Evolutionary conservation across 495 filamentous ascomycete species (phyloP), one percentile per base, ranked within the genome.

Genomic region (Hypoxylon perforatum): DNA sequence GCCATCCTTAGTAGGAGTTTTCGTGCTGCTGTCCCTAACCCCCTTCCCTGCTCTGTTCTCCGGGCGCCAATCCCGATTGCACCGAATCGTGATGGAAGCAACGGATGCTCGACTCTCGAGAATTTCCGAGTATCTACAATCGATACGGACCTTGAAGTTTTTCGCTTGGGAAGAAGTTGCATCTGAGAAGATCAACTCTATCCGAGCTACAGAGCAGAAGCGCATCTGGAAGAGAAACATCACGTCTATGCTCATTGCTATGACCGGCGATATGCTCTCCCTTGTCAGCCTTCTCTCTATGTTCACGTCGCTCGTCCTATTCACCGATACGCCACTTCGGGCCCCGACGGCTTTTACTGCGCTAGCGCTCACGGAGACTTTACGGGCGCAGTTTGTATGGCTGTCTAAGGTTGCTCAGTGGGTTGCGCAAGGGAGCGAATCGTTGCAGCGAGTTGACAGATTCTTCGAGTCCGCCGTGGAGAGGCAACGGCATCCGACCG

Each of bases 361-460:
- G 0, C 77, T 95, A 21, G 93, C 92, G 1, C 84, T 95, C 65
- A 94, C 94, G 74, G 89, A 85, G 11, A 84, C 94, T 23, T 87
- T 95, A 35, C 85, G 92, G 30, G 87, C 92, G 58, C 92, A 92
- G 12, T 75, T 94, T 50, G 92, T 94, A 73, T 92, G 94, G 71
- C 81, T 95, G 9, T 90, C 91, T 25, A 92, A 95, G 67, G 94
- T 95, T 90, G 82, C 94, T 62, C 92, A 92, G 45, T 92, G 92
- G 73, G 91, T 95, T 15, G 89, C 92, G 74, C 92, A 95, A 75
- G 89, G 89, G 4, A 92, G 92, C 74, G 92, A 94, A 18, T 94
- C 92, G 0, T 80, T 95, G 18, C 90, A 92, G 67, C 89, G 92
- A 73, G 89, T 95, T n/a, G 92, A 95, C 69, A 87, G 91, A 58